Base-by-base conservation (phyloP, 345 rosid species). In the Euphorbia pulcherrima region DNA sequence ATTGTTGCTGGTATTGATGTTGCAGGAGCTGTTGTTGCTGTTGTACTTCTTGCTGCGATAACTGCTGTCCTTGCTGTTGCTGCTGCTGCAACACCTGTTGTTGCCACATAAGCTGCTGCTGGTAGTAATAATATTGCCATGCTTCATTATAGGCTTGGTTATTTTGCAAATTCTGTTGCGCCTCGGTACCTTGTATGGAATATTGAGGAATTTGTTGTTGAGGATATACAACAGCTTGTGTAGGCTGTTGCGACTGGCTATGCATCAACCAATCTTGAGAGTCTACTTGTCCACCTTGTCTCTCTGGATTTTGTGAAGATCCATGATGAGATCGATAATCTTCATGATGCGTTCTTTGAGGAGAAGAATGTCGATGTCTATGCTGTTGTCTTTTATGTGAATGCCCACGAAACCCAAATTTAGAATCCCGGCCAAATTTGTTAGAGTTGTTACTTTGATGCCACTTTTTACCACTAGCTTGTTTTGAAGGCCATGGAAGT, bases 101-200 rank as follows among this genome's bases (percentile, higher is more conserved):
- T 39, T 81, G 88, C 54, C 60, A 69, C 67, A 70, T 75, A 61
- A 70, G 77, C 52, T 82, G 88, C 61, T 87, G 84, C 73, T 84
- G 82, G 76, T 83, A 83, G 77, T 83, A 87, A 76, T 88, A 92
- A 47, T 89, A 82, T 69, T 90, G 98, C 91, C 90, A 90, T 87
- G 80, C 83, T 62, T 88, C 90, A 73, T 83, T 79, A 79, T 90
- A 83, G 39, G 85, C 86, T 74, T 81, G 79, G 56, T 64, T 80
- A 76, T 77, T 80, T 78, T 82, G 87, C 74, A 73, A 41, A 69
- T 73, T 76, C 47, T 72, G 83, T 16, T 71, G 73, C 70, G 82
- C 89, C 74, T 74, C 84, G 63, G 54, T 79, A 65, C 79, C 76
- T 73, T 81, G 92, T 39, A 68, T 40, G 27, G 85, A 68, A 77